Conservation (phyloP, 768 basidiomycete genomes). For the Termitomyces eurrhizus region DNA sequence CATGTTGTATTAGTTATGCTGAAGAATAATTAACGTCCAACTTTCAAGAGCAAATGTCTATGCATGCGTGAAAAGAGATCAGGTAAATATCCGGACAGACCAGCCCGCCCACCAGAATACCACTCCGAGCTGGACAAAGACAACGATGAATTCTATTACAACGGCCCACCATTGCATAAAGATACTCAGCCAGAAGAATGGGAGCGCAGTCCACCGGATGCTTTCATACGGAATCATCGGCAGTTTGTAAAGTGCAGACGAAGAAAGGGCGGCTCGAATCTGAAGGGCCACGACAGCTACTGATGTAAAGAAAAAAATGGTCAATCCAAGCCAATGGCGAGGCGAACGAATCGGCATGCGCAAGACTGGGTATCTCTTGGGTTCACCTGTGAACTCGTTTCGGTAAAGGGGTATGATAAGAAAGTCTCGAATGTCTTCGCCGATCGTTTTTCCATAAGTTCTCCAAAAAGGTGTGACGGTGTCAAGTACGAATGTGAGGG, state of each 20-base stretch:
- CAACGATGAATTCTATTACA: constrained; percentile 51
- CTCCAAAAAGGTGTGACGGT: constrained; percentile 79
- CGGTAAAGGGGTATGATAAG: constrained; percentile 80
- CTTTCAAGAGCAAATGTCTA: background rate
- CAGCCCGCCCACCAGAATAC: constrained; percentile 77
- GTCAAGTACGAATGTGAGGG: constrained; percentile 70
- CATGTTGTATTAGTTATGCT: background rate
- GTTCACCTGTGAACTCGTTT: constrained; percentile 79
- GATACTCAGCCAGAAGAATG: constrained; percentile 61
- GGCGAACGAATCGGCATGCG: constrained; percentile 58
- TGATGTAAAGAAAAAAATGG: constrained; percentile 45
- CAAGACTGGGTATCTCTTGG: constrained; percentile 59
- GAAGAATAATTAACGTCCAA: background rate
- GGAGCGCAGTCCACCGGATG: constrained; percentile 58
- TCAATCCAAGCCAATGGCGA: constrained; percentile 64
- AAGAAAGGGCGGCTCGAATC: constrained; percentile 52
- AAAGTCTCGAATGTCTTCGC: constrained; percentile 75
- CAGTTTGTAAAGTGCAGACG: constrained; percentile 49
- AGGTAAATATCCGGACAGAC: constrained; percentile 49
- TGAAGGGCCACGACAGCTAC: constrained; percentile 53
- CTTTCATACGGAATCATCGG: constrained; percentile 56
- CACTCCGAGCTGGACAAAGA: constrained; percentile 55
- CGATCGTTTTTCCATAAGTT: constrained; percentile 77
- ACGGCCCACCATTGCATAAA: constrained; percentile 68
- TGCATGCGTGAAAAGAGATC: constrained; percentile 12